These are phyloP conservation scores for Sphaerobolus stellatus DNA, from an alignment of 1,284 basidiomycete species.

Conservation along the genomic window DNA sequence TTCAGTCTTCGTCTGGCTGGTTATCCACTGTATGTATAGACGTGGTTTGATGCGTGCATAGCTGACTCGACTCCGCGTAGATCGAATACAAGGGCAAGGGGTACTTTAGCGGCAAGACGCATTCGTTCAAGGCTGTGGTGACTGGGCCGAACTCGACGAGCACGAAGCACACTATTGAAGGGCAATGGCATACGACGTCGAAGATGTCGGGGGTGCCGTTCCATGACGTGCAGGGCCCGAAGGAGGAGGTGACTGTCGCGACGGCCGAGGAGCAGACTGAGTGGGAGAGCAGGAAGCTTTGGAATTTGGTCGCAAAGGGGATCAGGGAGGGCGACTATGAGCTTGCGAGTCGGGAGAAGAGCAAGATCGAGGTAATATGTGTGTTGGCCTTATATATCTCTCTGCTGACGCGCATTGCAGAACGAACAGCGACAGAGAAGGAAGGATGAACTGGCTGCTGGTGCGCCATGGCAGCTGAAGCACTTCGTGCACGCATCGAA, in stretches of 20 bases:
- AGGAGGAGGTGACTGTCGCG: slow-evolving; percentile 74
- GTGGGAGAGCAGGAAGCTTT: slow-evolving; percentile 87
- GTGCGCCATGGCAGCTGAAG: slow-evolving; percentile 73
- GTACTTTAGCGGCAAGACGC: slow-evolving; percentile 92
- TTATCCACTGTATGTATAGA: slow-evolving; percentile 50
- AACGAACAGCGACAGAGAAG: slow-evolving; percentile 91
- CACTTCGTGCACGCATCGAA: slow-evolving; percentile 70
- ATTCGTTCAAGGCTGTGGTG: slow-evolving; percentile 86
- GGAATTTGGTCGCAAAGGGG: slow-evolving; percentile 87
- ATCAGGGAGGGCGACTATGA: slow-evolving; percentile 93
- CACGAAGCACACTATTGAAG: slow-evolving; percentile 68
- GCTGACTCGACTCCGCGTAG: slow-evolving; percentile 26
- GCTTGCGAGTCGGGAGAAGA: slow-evolving; percentile 86
- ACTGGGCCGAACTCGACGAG: slow-evolving; percentile 42
- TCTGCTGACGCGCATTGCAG: slow-evolving; percentile 36
- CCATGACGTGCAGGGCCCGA: slow-evolving; percentile 62
- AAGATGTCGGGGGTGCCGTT: slow-evolving; percentile 51
- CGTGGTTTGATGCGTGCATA: neutral
- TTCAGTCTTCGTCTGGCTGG: slow-evolving; percentile 78
- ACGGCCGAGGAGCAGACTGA: slow-evolving; percentile 64
- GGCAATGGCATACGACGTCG: slow-evolving; percentile 82
- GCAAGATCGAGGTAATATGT: slow-evolving; percentile 77
- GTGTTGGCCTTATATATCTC: neutral
- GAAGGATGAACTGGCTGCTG: slow-evolving; percentile 77
- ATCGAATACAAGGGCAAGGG: slow-evolving; percentile 96